Base-by-base conservation (phyloP, 129 eudicot species). In the Apium graveolens region DNA sequence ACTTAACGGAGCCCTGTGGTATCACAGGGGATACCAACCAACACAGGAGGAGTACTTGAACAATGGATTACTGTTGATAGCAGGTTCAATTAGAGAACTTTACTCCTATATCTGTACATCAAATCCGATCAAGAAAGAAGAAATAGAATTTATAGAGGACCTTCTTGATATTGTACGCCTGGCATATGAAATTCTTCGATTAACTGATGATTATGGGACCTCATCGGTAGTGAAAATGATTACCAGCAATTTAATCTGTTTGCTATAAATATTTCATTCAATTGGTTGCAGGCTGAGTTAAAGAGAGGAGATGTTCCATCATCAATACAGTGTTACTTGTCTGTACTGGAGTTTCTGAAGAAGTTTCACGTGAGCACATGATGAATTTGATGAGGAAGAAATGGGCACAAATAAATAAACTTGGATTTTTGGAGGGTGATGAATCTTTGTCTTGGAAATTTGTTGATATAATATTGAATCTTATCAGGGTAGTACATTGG, bases 1-100 rank as follows among this genome's bases (percentile, higher is more conserved):
- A 46, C 20, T 46, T 46, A 46, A 3, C 17, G 20, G 94, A 90
- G 91, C 83, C 14, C 70, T 79, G 75, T 90, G 90, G 91, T 46
- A 46, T 46, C 53, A 46, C 53, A 46, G 53, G 4, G 20, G 53
- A 46, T 46, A 46, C 53, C 53, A 46, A 20, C 53, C 53, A 46
- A 46, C 20, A 46, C 53, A 13, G 4, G 53, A 46, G 53, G 29
- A 55, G 29, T 55, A 55, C 65, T 9, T 55, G 65, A 55, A 55
- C 9, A 24, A 55, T 24, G 65, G 26, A 55, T 18, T 55, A 2
- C 10, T 24, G 65, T 55, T 29, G 11, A 55, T 55, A 55, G 65
- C 26, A 55, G 26, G 26, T 18, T 12, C 26, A 18, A 18, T 20
- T 21, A 12, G 26, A 55, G 65, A 5, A 55, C 53, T 46, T 46